Evolutionary conservation across 2,329 filamentous ascomycete genomes (phyloP), one percentile per base, ranked within the genome.

Genomic region (Periconia macrospinosa): DNA sequence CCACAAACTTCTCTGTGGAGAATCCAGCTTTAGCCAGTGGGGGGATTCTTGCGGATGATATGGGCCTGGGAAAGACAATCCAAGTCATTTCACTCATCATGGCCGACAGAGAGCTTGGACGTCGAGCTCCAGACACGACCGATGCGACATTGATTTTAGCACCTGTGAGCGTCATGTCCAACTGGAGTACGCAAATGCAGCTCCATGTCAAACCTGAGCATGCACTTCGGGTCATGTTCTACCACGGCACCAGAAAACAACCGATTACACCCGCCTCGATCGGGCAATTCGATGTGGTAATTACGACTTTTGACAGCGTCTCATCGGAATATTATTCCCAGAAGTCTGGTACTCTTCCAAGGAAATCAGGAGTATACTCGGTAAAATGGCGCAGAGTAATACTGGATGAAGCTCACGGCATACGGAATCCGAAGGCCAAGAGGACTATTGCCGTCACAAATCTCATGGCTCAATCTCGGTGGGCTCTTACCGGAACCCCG

Each of bases 1-100:
- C 87, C 54, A 93, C 86, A 0, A 86, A 86, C 49, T 92, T 86
- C 68, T 82, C 85, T 1, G 59, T 73, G 10, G 85, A 82, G 9
- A 73, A 81, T 1, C 91, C 91, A 0, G 72, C 76, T 1, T 79
- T 96, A 19, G 85, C 90, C 7, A 90, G 86, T 47, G 92, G 92
- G 17, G 92, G 92, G 30, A 92, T 96, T 47, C 80, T 96, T 9
- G 91, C 91, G 1, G 92, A 96, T 70, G 92, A 96, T 65, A 96
- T 96, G 92, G 92, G 92, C 3, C 76, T 96, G 6, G 92, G 92
- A 20, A 96, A 96, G 76, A 96, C 92, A 0, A 80, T 96, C 9
- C 89, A 96, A 69, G 83, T 92, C 45, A 93, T 96, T 61, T 89
- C 90, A 49, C 76, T 95, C 35, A 87, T 96, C 51, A 75, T 92